Evolutionary conservation across 2,329 filamentous ascomycete species (phyloP), one percentile per base, ranked within the genome.

Genomic region (Ophioceras dolichostomum): DNA sequence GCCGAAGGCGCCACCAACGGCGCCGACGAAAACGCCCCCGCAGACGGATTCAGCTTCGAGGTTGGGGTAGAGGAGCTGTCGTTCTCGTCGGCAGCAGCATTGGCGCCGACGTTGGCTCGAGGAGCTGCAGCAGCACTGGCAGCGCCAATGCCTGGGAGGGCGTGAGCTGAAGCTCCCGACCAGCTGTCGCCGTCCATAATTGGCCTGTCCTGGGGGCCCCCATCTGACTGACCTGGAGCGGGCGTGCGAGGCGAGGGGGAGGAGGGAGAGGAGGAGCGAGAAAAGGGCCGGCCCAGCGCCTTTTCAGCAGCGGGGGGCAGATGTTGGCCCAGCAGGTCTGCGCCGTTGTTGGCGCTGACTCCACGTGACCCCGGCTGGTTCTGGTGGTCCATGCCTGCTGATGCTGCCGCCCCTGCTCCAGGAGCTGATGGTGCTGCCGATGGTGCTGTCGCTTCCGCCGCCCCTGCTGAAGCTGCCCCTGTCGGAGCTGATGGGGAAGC

Each of bases 331-430:
- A n/a, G n/a, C n/a, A 32, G 33, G 37, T 28, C 41, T 35, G 41
- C 33, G 28, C 38, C 31, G 34, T 35, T 31, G 21, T 21, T 32
- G 36, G 36, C 50, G 49, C 48, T 54, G 45, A 53, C 47, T 38
- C 45, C 50, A 54, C 47, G 51, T 54, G 51, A 54, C 42, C 20
- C 16, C 10, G 19, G 7, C 9, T 32, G 20, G 13, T 20, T 18
- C 19, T 5, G 20, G 4, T 27, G 21, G 4, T 16, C 4, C 18
- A 29, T 18, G 26, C 28, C 17, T 14, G 31, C 17, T 27, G 10
- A 18, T 39, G 37, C 32, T 28, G 37, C 21, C 14, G 30, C 32
- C 16, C 26, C 32, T 35, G 34, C 36, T 42, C 36, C 39, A 39
- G 44, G 10, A 32, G 32, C 22, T 2, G 32, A 21, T 37, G 26